phyloP scores from a whole-genome alignment of 768 basidiomycete genomes.

The Tulasnella sp. region DNA sequence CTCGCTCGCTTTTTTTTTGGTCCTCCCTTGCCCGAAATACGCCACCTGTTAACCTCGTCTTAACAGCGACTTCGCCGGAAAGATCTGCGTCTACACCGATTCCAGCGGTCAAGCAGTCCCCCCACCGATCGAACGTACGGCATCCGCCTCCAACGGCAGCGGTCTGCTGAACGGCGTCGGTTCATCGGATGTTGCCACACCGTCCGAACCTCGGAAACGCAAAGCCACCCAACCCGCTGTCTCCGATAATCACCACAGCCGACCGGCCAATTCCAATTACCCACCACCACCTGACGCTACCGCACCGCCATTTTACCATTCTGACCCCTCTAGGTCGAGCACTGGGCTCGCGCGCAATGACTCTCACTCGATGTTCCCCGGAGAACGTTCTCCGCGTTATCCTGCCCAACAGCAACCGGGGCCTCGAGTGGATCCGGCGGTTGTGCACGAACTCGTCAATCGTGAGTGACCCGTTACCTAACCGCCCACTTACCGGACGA shows the following conservation, averaged over 20 bases:
- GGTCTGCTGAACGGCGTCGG: constrained; percentile 2
- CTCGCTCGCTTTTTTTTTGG: background rate
- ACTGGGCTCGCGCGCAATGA: background rate
- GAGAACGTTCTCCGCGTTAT: background rate
- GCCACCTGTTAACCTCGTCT: background rate
- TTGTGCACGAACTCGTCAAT: constrained; percentile 71
- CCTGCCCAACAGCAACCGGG: background rate
- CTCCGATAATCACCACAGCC: constrained; percentile 6
- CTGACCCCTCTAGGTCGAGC: background rate
- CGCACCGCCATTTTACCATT: constrained; percentile 2
- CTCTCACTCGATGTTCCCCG: background rate
- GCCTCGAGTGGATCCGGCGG: constrained; percentile 52
- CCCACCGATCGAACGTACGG: constrained; percentile 43
- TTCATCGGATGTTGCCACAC: constrained; percentile 3
- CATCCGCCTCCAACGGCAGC: background rate
- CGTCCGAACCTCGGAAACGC: constrained; percentile 13
- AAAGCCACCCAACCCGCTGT: constrained; percentile 19
- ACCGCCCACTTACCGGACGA: background rate
- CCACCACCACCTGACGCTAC: background rate
- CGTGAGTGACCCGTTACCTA: constrained; percentile 45
- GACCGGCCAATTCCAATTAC: background rate
- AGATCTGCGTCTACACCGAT: constrained; percentile 77
- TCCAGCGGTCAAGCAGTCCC: constrained; percentile 75
- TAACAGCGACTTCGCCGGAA: constrained; percentile 71
- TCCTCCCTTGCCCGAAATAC: background rate